Evolutionary conservation across 202 grass and related monocot genomes (phyloP).

Genomic region (Panicum hallii): DNA sequence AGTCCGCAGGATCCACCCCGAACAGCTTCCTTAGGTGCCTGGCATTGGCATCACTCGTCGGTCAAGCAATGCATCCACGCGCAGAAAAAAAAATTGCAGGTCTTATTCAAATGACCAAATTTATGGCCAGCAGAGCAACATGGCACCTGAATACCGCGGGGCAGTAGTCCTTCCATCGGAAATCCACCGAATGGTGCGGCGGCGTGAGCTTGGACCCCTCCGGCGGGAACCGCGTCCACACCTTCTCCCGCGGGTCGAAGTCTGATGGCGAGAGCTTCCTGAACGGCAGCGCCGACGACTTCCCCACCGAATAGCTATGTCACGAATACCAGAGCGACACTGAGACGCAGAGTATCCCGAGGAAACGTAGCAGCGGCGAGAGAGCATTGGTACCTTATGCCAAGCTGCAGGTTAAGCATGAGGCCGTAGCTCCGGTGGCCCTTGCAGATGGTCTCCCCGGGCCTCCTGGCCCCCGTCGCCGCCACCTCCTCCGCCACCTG

Average conservation of each 20-base stretch:
- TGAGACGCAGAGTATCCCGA: constrained; percentile 11
- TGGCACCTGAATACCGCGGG: constrained; percentile 61
- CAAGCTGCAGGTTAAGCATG: constrained; percentile 74
- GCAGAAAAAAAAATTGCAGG: background rate
- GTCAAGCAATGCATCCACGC: background rate
- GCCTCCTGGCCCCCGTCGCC: constrained; percentile 21
- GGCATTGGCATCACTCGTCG: constrained; percentile 46
- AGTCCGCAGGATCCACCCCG: constrained; percentile 64
- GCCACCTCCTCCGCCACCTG: constrained; percentile 6
- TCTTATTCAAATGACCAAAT: background rate
- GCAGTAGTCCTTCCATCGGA: constrained; percentile 72
- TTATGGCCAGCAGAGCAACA: background rate
- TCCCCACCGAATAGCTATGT: constrained; percentile 59
- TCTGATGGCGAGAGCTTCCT: constrained; percentile 52
- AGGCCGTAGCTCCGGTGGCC: constrained; percentile 63
- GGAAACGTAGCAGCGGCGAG: background rate
- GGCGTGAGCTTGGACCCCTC: constrained; percentile 70
- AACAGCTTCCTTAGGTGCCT: constrained; percentile 66
- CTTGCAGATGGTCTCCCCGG: constrained; percentile 62
- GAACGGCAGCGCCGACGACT: constrained; percentile 64
- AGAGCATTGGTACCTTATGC: constrained; percentile 56
- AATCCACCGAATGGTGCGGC: constrained; percentile 64
- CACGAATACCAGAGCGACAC: background rate
- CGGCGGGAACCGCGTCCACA: constrained; percentile 72
- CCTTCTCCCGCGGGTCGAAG: constrained; percentile 66